Base-by-base conservation (phyloP, 352 stramenopile genomes). In the Pythium dissotocum region DNA sequence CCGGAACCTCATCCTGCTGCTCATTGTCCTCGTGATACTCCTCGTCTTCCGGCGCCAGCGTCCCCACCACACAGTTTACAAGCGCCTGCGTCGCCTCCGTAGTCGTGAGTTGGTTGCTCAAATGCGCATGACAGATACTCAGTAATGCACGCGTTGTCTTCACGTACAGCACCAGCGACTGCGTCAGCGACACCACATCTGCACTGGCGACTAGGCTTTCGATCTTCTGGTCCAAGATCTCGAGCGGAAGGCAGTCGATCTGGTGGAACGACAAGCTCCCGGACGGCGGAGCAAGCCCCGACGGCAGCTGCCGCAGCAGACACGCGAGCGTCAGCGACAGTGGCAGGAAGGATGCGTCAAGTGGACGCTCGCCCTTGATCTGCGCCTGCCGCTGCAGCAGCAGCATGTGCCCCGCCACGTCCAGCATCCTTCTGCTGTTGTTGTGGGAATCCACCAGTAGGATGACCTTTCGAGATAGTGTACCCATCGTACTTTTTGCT, bases 271-370 rank as follows among this genome's bases (percentile, higher is more conserved):
- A 82, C n/a, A 83, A 36, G 14, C 69, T 60, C 1, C 70, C 73
- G 2, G 67, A 58, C 1, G 76, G 76, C 13, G 79, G 78, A 35
- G 77, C 73, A 13, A 89, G 42, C 4, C 77, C 76, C 2, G 67
- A 51, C 2, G 82, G 82, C n/a, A 82, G 70, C 35, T 87, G 80
- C 0, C 73, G 77, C 54, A 82, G 40, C 14, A 90, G 32, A 66
- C 82, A 85, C 24, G 80, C 70, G 35, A 87, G 33, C 0, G 72
- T 69, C 26, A 90, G 64, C n/a, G 78, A 80, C 6, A 88, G 48
- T 38, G 78, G 79, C 52, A 90, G 58, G 67, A 90, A 90, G 2
- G 80, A 86, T 0, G 12, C 63, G 44, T 88, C 82, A 4, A n/a
- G 38, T 0, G 82, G 80, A 0, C 30, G 58, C 60, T 84, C 76